Conservation (phyloP, 2,329 filamentous ascomycete genomes). For the Neofusicoccum umdonicola region DNA sequence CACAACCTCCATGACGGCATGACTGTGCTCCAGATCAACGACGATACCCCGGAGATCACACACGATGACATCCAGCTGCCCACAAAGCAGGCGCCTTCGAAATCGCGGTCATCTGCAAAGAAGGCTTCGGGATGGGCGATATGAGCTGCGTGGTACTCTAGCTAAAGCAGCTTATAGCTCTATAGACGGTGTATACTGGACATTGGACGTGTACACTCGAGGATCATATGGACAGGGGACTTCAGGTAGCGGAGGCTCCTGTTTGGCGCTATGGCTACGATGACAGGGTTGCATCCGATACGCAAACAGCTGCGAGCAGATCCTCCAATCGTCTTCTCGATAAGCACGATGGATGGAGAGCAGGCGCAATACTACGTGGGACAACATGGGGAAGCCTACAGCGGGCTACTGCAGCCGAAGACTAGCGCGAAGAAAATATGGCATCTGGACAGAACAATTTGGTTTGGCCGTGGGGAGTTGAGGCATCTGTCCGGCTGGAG, state of each 20-base stretch:
- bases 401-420: too few relatives aligned
- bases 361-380: not conserved
- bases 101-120: conserved; percentile 14
- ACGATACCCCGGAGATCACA: conserved; percentile 26
- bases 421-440: too few relatives aligned
- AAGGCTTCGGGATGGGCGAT: conserved; percentile 19
- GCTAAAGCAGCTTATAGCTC: not conserved
- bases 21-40: conserved; percentile 38
- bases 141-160: not conserved
- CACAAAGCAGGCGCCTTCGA: not conserved
- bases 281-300: not conserved
- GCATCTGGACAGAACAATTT: too few relatives aligned
- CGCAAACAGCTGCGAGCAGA: too few relatives aligned
- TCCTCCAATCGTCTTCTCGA: not conserved
- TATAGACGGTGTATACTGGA: not conserved
- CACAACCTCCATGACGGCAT: conserved; percentile 22
- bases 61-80: not conserved
- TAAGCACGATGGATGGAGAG: not conserved
- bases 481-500: too few relatives aligned
- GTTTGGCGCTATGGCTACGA: not conserved
- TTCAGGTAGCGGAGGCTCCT: not conserved
- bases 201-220: not conserved
- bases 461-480: too few relatives aligned
- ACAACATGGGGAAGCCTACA: not conserved
- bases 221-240: not conserved